Percentiles rank a stretch among this genome's conserved stretches.
These are phyloP conservation scores for Fennellomyces sp. DNA, from an alignment of 371 early-diverging fungal species.

Conservation along the genomic window DNA sequence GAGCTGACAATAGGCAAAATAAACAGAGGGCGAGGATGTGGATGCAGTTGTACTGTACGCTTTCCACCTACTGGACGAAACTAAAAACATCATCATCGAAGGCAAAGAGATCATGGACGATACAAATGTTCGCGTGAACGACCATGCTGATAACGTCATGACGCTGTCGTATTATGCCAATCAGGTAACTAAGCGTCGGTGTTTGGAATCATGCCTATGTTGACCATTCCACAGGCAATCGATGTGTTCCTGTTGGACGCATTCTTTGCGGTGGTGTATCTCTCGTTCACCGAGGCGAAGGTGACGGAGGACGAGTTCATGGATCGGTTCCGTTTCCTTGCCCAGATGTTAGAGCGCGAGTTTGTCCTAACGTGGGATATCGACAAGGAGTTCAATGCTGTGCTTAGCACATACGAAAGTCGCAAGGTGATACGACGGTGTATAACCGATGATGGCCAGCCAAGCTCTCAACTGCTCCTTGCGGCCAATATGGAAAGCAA, in stretches of 20 bases:
- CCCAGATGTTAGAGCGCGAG: conserved; percentile 48
- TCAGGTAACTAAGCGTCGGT: conserved; percentile 23
- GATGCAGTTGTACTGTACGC: conserved; percentile 40
- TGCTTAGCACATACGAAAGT: conserved; percentile 23
- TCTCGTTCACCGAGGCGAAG: conserved; percentile 38
- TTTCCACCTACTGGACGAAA: conserved; percentile 44
- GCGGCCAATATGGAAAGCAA: conserved; percentile 39
- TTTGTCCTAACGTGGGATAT: conserved; percentile 47
- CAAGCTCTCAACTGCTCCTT: conserved; percentile 13
- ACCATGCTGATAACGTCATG: conserved; percentile 58
- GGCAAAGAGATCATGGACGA: conserved; percentile 49
- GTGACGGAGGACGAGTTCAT: conserved; percentile 47
- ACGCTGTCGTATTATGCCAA: conserved; percentile 52
- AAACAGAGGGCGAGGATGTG: conserved; percentile 47
- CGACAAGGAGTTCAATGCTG: conserved; percentile 36
- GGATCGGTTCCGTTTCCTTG: conserved; percentile 50
- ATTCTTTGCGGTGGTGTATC: conserved; percentile 49
- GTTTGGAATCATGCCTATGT: background rate
- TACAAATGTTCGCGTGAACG: conserved; percentile 51
- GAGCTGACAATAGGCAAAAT: too few species aligned
- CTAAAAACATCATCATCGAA: conserved; percentile 51
- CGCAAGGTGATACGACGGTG: conserved; percentile 27
- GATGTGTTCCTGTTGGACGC: conserved; percentile 47
- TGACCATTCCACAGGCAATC: conserved; percentile 14
- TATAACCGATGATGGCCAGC: conserved; percentile 2